These are phyloP conservation scores for Vitellaria paradoxa DNA, from an alignment of 179 eudicot species.

Conservation along the genomic window DNA sequence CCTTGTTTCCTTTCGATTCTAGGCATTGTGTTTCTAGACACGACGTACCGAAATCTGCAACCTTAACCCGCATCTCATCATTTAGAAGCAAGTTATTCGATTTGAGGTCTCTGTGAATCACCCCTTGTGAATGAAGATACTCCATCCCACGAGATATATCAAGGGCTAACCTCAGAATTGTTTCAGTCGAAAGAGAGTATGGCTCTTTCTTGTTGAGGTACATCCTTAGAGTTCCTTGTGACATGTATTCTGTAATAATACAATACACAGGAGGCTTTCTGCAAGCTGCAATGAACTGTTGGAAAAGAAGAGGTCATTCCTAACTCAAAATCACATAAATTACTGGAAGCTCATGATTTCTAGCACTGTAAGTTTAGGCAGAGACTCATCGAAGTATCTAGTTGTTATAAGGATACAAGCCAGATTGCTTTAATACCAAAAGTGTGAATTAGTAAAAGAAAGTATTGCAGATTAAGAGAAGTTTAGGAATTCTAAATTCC, in stretches of 20 bases:
- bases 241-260: conserved; percentile 94
- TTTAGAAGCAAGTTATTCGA: conserved; percentile 81
- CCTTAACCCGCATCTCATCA: conserved; percentile 91
- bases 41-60: conserved; percentile 88
- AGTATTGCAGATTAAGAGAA: background rate
- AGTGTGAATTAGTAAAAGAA: background rate
- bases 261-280: conserved; percentile 93
- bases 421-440: background rate
- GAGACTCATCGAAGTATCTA: background rate
- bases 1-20: conserved; percentile 79
- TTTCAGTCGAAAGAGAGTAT: conserved; percentile 76
- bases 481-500: background rate
- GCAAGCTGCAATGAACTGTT: conserved; percentile 95
- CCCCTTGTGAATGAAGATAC: conserved; percentile 92
- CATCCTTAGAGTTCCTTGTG: conserved; percentile 91
- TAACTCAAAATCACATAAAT: background rate
- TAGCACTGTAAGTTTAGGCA: no score
- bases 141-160: conserved; percentile 95
- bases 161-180: conserved; percentile 72
- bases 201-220: conserved; percentile 96
- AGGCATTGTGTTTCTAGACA: conserved; percentile 76
- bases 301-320: conserved; percentile 5
- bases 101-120: conserved; percentile 87
- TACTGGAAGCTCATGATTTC: background rate
- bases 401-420: background rate